Conservation (phyloP, 2,329 filamentous ascomycete genomes). For the Fonsecaea erecta region DNA sequence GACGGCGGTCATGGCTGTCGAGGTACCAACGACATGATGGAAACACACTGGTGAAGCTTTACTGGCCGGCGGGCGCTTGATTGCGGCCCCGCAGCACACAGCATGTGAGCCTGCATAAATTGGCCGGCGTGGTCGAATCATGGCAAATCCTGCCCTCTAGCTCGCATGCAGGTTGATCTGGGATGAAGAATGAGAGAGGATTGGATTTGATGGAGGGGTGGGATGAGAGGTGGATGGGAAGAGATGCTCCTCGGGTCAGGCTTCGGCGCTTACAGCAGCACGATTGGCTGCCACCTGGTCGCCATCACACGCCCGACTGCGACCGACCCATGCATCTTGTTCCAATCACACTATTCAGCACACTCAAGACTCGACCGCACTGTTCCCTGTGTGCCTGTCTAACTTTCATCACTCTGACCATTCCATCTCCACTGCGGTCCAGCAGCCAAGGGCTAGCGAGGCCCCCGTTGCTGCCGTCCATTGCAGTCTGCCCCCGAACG, state of each 20-base stretch:
- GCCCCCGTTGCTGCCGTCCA: too few species aligned
- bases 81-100: conserved; percentile 33
- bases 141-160: conserved; percentile 20
- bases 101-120: conserved; percentile 22
- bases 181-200: conserved; percentile 1
- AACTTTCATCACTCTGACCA: conserved; percentile 17
- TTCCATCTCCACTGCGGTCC: background rate
- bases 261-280: conserved; percentile 28
- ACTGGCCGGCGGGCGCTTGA: conserved; percentile 33
- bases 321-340: background rate
- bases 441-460: conserved; percentile 5
- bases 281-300: conserved; percentile 25
- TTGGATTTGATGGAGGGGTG: conserved; percentile 24
- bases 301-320: conserved; percentile 28
- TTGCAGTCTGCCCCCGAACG: background rate
- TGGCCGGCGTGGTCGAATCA: conserved; percentile 28
- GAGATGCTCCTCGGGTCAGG: conserved; percentile 12
- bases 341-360: conserved; percentile 29
- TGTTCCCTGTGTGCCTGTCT: conserved; percentile 22
- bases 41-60: conserved; percentile 28
- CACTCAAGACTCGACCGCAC: conserved; percentile 10
- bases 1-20: conserved; percentile 28
- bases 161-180: conserved; percentile 24
- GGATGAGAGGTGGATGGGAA: conserved; percentile 27
- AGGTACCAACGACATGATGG: conserved; percentile 36